These are phyloP conservation scores for Salisapilia sapeloensis DNA, from an alignment of 352 stramenopile species.

Conservation along the genomic window DNA sequence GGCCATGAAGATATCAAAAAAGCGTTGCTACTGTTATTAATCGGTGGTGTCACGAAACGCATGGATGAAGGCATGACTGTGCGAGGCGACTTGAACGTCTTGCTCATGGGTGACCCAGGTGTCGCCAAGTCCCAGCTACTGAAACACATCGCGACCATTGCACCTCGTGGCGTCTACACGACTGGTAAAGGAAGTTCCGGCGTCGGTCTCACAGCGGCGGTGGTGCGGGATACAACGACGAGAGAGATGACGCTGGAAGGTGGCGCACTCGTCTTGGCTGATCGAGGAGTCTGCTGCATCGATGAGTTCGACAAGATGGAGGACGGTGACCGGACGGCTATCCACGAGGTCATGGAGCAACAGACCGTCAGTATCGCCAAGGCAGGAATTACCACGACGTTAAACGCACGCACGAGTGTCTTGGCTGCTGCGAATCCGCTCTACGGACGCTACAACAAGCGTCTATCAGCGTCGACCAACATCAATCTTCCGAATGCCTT, in stretches of 20 bases:
- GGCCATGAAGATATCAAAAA: slow-evolving; percentile 99
- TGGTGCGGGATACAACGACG: slow-evolving; percentile 91
- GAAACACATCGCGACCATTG: slow-evolving; percentile 95
- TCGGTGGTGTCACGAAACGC: slow-evolving; percentile 82
- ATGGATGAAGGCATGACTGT: slow-evolving; percentile 92
- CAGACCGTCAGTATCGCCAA: slow-evolving; percentile 99
- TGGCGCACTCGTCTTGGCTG: slow-evolving; percentile 95
- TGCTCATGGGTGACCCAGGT: slow-evolving; percentile 96
- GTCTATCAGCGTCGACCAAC: slow-evolving; percentile 87
- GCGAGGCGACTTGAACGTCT: slow-evolving; percentile 97
- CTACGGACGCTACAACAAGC: slow-evolving; percentile 84
- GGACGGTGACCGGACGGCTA: slow-evolving; percentile 94
- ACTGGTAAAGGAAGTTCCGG: slow-evolving; percentile 98
- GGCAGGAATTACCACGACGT: slow-evolving; percentile 96
- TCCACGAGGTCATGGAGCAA: slow-evolving; percentile 99
- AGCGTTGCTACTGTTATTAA: slow-evolving; percentile 94
- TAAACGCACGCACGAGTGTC: slow-evolving; percentile 94
- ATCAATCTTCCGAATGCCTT: slow-evolving; percentile 99
- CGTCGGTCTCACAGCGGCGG: slow-evolving; percentile 95
- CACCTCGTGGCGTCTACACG: slow-evolving; percentile 97
- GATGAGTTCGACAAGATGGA: slow-evolving; percentile 99
- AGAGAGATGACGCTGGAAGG: slow-evolving; percentile 87
- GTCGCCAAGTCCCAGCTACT: slow-evolving; percentile 99
- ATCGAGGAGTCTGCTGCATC: slow-evolving; percentile 97
- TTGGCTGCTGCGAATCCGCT: slow-evolving; percentile 99